Conservation (phyloP, 1,284 basidiomycete genomes). For the Apiotrichum siamense region DNA sequence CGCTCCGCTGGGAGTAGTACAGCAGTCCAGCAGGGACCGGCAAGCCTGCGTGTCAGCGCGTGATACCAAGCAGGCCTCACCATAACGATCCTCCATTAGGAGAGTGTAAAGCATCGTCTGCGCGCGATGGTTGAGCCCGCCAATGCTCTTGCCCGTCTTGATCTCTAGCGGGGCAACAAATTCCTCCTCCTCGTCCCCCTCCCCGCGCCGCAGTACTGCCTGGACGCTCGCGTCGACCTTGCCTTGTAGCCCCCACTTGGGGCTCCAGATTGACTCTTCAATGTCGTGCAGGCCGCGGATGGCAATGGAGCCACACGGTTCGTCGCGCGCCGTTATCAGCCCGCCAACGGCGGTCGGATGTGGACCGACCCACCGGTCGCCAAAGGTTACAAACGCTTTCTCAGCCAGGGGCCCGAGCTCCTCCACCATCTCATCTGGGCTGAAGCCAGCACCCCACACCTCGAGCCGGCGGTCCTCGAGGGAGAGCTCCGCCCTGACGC, state of each 20-base stretch:
- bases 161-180: slow-evolving; percentile 71
- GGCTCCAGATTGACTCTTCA: slow-evolving; percentile 97
- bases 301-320: slow-evolving; percentile 51
- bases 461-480: slow-evolving; percentile 38
- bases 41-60: slow-evolving; percentile 19
- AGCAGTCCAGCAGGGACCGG: slow-evolving; percentile 64
- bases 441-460: slow-evolving; percentile 43
- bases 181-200: slow-evolving; percentile 22
- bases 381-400: slow-evolving; percentile 40
- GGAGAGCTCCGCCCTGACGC: slow-evolving; percentile 32
- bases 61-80: slow-evolving; percentile 32
- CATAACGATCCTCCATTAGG: slow-evolving; percentile 83
- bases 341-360: slow-evolving; percentile 10
- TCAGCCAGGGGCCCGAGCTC: slow-evolving; percentile 40
- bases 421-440: slow-evolving; percentile 38
- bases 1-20: slow-evolving; percentile 88
- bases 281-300: slow-evolving; percentile 72
- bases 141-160: slow-evolving; percentile 78
- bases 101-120: slow-evolving; percentile 97
- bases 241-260: slow-evolving; percentile 89
- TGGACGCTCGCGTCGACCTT: slow-evolving; percentile 90
- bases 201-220: slow-evolving; percentile 52
- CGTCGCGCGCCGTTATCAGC: slow-evolving; percentile 22
- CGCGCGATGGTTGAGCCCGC: slow-evolving; percentile 85
- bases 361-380: slow-evolving; percentile 36